Evolutionary conservation across 139 green algal species (phyloP).

Genomic region (Spirogloea muscicola): DNA sequence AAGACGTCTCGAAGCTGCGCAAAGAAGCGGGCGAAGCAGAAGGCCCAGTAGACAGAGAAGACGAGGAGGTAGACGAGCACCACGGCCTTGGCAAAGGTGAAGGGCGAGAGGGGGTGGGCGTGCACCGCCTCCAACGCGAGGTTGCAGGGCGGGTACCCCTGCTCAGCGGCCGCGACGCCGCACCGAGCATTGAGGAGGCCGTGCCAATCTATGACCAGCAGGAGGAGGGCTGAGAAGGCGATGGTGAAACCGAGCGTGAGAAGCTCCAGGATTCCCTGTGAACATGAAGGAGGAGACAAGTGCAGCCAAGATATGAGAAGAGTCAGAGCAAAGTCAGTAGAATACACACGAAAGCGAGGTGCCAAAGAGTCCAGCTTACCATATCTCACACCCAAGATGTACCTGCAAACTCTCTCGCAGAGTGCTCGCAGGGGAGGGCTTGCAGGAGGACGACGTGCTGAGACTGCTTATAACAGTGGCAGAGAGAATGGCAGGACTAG

Average conservation of each 20-base stretch:
- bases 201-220: conserved; percentile 83
- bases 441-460: background rate
- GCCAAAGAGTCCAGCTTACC: no score
- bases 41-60: conserved; percentile 67
- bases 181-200: conserved; percentile 25
- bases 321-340: no score
- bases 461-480: background rate
- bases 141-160: no score
- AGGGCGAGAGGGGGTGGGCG: conserved; percentile 44
- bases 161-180: background rate
- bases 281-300: conserved; percentile 6
- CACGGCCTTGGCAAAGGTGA: conserved; percentile 54
- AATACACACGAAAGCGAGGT: no score
- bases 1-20: conserved; percentile 22
- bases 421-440: no score
- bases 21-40: conserved; percentile 48
- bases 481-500: background rate
- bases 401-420: no score
- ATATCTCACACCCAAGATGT: no score
- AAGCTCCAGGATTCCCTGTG: conserved; percentile 70
- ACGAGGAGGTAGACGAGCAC: conserved; percentile 69
- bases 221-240: conserved; percentile 73
- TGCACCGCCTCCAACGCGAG: conserved; percentile 49
- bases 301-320: no score
- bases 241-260: conserved; percentile 86